Evolutionary conservation across 1,139 yeast genomes (phyloP).

Genomic region (Pichia sp.): DNA sequence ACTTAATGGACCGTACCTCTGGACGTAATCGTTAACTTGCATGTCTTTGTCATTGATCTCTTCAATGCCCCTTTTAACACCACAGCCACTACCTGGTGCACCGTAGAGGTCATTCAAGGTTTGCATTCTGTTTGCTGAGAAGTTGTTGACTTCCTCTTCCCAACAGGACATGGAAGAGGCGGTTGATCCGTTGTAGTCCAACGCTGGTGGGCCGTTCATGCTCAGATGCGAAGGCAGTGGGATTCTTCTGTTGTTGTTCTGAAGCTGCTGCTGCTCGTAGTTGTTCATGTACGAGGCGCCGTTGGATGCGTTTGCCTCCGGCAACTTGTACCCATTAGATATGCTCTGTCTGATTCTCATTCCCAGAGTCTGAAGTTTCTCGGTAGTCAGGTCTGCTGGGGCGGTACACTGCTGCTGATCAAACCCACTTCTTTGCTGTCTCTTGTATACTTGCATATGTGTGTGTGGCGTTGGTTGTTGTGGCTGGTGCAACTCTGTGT

Average conservation of each 20-base stretch:
- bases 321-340: conserved; percentile 53
- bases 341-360: conserved; percentile 70
- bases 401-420: not conserved
- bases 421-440: conserved; percentile 12
- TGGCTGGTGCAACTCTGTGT: too few species aligned
- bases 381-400: conserved; percentile 16
- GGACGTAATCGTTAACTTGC: conserved; percentile 23
- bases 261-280: conserved; percentile 21
- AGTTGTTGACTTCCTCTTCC: conserved; percentile 27
- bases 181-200: conserved; percentile 30
- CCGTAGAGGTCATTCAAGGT: not conserved
- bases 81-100: conserved; percentile 3
- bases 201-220: conserved; percentile 27
- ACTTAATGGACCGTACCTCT: conserved; percentile 42
- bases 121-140: not conserved
- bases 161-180: conserved; percentile 31
- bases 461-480: not conserved
- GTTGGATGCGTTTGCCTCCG: conserved; percentile 12
- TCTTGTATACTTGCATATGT: conserved; percentile 13
- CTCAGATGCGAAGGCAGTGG: conserved; percentile 45
- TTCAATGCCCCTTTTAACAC: conserved; percentile 16
- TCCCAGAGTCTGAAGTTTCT: conserved; percentile 52
- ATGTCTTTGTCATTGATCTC: conserved; percentile 15
- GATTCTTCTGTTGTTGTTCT: conserved; percentile 37
- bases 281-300: conserved; percentile 16